Evolutionary conservation across 1,284 basidiomycete genomes (phyloP).

Genomic region (Trichosporon ovoides): DNA sequence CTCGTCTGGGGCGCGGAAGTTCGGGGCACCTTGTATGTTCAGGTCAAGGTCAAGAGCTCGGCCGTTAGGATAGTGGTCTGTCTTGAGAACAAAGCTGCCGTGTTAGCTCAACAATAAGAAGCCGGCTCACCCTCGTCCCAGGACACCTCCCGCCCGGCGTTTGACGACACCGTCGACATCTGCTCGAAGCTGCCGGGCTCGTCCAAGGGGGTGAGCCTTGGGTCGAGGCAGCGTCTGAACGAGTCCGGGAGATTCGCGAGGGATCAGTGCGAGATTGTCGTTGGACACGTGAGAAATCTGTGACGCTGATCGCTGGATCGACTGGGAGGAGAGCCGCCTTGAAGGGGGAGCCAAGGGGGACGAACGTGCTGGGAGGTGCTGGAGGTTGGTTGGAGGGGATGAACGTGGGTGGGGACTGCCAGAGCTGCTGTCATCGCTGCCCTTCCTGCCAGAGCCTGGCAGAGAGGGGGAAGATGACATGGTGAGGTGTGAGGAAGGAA

Average conservation of each 20-base stretch:
- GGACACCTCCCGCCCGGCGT: constrained; percentile 76
- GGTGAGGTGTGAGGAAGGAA: neutral
- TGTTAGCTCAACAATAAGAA: neutral
- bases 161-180: constrained; percentile 64
- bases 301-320: neutral
- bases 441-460: neutral
- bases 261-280: neutral
- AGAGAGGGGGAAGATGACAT: neutral
- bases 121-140: constrained; percentile 59
- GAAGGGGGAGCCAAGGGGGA: constrained; percentile 7
- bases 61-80: constrained; percentile 78
- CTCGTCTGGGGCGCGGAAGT: constrained; percentile 77
- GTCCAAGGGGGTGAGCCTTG: constrained; percentile 21
- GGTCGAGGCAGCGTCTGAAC: neutral
- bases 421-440: neutral
- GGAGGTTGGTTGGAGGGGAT: neutral
- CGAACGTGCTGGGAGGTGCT: constrained; percentile 13
- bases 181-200: constrained; percentile 33
- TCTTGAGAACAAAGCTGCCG: constrained; percentile 75
- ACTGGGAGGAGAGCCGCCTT: neutral
- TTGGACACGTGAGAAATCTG: neutral
- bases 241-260: neutral
- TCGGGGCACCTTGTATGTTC: constrained; percentile 84
- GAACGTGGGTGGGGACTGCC: neutral
- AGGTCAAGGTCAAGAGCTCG: constrained; percentile 86